Evolutionary conservation across 2,329 filamentous ascomycete species (phyloP).

Genomic region (Periconia macrospinosa): DNA sequence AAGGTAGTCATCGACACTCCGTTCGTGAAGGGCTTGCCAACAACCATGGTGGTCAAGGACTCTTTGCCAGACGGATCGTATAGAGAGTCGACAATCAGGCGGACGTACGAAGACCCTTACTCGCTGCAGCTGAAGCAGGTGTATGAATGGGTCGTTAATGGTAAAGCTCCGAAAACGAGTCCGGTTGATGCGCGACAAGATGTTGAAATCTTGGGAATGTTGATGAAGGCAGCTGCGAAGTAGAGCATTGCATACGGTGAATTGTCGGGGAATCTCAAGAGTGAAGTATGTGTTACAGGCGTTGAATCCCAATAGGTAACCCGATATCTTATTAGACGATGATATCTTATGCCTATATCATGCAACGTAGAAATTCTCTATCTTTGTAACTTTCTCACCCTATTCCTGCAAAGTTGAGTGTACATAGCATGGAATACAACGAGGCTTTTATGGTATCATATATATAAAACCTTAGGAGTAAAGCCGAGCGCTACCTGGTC

Average conservation of each 20-base stretch:
- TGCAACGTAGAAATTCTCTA: too few species aligned
- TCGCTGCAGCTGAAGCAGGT: slow-evolving; percentile 41
- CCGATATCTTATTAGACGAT: too few species aligned
- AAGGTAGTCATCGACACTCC: slow-evolving; percentile 60
- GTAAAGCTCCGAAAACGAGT: slow-evolving; percentile 46
- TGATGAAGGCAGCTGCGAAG: neutral
- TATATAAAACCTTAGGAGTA: too few species aligned
- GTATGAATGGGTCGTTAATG: slow-evolving; percentile 38
- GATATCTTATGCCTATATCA: too few species aligned
- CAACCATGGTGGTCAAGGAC: slow-evolving; percentile 23
- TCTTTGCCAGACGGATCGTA: slow-evolving; percentile 19
- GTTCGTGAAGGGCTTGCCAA: slow-evolving; percentile 59
- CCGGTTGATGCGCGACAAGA: slow-evolving; percentile 47
- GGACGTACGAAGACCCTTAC: slow-evolving; percentile 53
- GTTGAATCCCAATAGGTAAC: too few species aligned
- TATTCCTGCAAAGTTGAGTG: too few species aligned
- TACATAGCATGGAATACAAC: too few species aligned
- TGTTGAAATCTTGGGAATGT: slow-evolving; percentile 36
- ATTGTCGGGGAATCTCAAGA: too few species aligned
- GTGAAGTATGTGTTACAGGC: too few species aligned
- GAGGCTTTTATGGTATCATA: too few species aligned
- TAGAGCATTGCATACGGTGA: neutral
- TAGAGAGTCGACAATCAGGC: slow-evolving; percentile 45
- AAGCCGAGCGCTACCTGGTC: too few species aligned
- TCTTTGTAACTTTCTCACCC: too few species aligned